Evolutionary conservation across 129 eudicot species (phyloP).

Genomic region (Centaurea solstitialis): DNA sequence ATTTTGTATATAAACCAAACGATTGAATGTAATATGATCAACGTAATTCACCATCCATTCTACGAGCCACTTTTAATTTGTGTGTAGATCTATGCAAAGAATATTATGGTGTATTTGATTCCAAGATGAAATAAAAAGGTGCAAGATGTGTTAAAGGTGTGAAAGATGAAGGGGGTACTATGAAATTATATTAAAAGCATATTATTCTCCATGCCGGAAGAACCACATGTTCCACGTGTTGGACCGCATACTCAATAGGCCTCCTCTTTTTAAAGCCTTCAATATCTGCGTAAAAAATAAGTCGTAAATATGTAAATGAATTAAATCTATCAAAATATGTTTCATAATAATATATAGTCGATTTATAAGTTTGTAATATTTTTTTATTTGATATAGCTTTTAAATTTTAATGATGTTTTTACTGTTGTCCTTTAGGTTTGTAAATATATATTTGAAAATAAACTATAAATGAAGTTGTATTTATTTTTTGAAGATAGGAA

Average conservation of each 20-base stretch:
- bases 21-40: too few species aligned
- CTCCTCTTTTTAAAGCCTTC: background rate
- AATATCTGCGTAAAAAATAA: slow-evolving; percentile 12
- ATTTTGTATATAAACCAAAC: too few species aligned
- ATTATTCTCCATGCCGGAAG: slow-evolving; percentile 8
- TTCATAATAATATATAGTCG: too few species aligned
- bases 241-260: slow-evolving; percentile 10
- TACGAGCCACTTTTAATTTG: too few species aligned
- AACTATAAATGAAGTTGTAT: too few species aligned
- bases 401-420: too few species aligned
- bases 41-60: too few species aligned
- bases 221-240: slow-evolving; percentile 33
- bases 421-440: too few species aligned
- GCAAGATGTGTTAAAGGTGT: background rate
- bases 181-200: background rate
- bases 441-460: too few species aligned
- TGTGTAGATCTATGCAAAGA: background rate
- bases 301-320: background rate
- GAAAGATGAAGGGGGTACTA: background rate
- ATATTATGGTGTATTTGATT: background rate
- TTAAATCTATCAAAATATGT: background rate
- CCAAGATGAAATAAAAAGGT: background rate
- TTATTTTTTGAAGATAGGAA: too few species aligned
- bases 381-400: too few species aligned
- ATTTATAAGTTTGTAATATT: too few species aligned